Percentiles rank a stretch among this genome's conserved stretches.
Conservation (phyloP, 2,329 filamentous ascomycete species). For the Nigrospora sphaerica region DNA sequence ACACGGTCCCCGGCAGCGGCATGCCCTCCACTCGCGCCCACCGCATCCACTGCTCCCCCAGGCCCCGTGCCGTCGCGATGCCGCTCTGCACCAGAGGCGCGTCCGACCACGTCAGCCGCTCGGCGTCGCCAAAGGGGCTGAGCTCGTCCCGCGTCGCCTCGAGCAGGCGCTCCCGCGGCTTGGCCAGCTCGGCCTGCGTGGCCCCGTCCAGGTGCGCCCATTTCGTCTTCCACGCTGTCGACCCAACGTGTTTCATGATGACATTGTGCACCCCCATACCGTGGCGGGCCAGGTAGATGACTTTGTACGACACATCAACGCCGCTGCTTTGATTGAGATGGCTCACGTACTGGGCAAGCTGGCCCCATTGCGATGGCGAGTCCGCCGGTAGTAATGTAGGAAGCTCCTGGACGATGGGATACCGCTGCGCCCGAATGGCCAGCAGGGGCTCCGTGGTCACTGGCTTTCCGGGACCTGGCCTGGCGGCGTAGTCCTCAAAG, state of each 20-base stretch:
- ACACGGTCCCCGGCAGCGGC: constrained; percentile 7
- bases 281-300: constrained; percentile 9
- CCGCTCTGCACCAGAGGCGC: constrained; percentile 6
- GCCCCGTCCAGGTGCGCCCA: constrained; percentile 8
- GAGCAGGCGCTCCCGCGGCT: background rate
- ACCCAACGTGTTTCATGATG: constrained; percentile 7
- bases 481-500: too few species aligned
- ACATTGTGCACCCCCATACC: constrained; percentile 9
- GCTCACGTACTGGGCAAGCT: constrained; percentile 4
- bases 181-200: background rate
- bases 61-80: constrained; percentile 1
- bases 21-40: constrained; percentile 3
- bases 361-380: constrained; percentile 4
- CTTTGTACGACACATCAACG: constrained; percentile 7
- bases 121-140: background rate
- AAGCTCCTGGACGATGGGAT: background rate
- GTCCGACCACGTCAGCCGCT: constrained; percentile 6
- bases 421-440: background rate
- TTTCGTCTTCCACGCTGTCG: constrained; percentile 4
- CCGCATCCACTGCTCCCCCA: constrained; percentile 4
- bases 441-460: background rate
- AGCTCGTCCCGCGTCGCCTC: constrained; percentile 2
- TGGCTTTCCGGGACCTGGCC: background rate
- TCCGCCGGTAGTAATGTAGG: too few species aligned
- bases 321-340: constrained; percentile 1